Evolutionary conservation across 106 monocot species (phyloP).

Genomic region (Iris macrosiphon): DNA sequence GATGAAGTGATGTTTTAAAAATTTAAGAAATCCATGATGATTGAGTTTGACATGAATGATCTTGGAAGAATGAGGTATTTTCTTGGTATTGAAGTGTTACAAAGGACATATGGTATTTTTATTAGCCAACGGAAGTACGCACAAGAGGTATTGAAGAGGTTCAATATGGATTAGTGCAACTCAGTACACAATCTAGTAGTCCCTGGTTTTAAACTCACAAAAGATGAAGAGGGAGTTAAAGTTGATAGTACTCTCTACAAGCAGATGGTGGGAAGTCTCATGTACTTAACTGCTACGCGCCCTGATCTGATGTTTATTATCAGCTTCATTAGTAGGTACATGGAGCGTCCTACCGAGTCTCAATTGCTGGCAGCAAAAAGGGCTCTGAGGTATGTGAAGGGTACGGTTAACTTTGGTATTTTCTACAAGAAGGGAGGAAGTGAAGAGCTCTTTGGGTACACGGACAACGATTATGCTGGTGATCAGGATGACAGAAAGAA

Average conservation of each 20-base stretch:
- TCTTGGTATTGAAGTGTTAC: not conserved
- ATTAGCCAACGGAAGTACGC: not conserved
- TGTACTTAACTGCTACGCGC: not conserved
- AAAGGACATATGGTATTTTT: not conserved
- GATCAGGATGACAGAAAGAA: no score
- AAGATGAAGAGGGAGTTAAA: not conserved
- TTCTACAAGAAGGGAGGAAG: conserved; percentile 2
- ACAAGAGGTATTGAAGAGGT: not conserved
- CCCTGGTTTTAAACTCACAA: conserved; percentile 1
- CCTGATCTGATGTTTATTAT: not conserved
- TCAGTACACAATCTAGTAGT: not conserved
- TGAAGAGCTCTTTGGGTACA: not conserved
- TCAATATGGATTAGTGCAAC: not conserved
- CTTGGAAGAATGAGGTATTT: not conserved
- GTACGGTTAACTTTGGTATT: not conserved
- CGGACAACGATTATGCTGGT: no score
- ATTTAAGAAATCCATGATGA: no score
- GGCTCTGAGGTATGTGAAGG: not conserved
- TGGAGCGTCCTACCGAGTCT: not conserved
- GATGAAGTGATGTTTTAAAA: not conserved
- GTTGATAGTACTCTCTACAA: not conserved
- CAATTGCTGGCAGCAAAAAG: not conserved
- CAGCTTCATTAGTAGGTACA: not conserved
- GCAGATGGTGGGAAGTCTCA: conserved; percentile 4
- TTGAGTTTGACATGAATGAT: no score